Conservation (phyloP, 1,139 yeast species). For the Zygosaccharomyces sapae region DNA sequence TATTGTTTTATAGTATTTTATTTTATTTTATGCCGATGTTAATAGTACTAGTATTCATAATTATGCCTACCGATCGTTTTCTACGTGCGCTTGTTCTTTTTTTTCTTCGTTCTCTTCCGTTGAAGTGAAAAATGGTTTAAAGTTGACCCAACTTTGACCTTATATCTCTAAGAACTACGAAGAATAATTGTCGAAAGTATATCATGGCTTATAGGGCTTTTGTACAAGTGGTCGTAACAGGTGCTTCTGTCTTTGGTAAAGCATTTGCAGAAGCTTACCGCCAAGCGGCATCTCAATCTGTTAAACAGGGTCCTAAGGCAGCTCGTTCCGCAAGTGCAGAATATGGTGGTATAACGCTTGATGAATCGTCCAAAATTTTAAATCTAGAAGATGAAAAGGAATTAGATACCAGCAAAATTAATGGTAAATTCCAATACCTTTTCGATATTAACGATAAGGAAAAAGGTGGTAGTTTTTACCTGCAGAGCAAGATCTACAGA, state of each 20-base stretch:
- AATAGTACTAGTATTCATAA: background rate
- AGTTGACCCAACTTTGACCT: background rate
- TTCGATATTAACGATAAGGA: constrained; percentile 89
- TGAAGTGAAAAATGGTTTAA: background rate
- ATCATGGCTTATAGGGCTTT: constrained; percentile 80
- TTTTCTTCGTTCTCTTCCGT: background rate
- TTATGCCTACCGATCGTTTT: background rate
- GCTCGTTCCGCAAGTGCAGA: constrained; percentile 48
- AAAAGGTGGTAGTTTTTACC: constrained; percentile 87
- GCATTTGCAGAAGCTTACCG: constrained; percentile 97
- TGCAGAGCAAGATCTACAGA: constrained; percentile 87
- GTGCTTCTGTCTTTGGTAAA: constrained; percentile 91
- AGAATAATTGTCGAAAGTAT: background rate
- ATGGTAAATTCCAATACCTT: constrained; percentile 73
- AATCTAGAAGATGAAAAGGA: constrained; percentile 60
- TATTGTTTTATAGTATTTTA: background rate
- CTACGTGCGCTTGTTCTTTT: constrained; percentile 1
- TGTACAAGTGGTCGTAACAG: constrained; percentile 86
- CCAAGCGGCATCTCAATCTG: constrained; percentile 88
- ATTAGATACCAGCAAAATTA: constrained; percentile 55
- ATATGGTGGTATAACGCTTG: constrained; percentile 72
- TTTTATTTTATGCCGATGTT: background rate
- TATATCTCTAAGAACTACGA: background rate
- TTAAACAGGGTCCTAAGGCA: constrained; percentile 60
- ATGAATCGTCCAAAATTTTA: constrained; percentile 90